Base-by-base conservation (phyloP, 768 basidiomycete genomes). In the Russula griseocarnosa region DNA sequence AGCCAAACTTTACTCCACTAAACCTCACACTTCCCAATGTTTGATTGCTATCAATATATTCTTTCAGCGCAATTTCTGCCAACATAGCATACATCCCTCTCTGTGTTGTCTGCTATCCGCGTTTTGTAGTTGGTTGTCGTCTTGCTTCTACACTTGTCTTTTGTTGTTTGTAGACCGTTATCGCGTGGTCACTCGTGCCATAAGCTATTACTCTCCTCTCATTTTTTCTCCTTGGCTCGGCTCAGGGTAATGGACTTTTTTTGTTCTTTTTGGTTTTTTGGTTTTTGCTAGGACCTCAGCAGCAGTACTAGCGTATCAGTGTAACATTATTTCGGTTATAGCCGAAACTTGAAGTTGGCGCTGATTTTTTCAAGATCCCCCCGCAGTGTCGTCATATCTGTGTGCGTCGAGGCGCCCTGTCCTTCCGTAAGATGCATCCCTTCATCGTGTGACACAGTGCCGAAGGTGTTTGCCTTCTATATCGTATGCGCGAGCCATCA, bases 61-160 rank as follows among this genome's bases (percentile, higher is more conserved):
- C 28, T 7, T 63, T 44, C 56, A 63, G 58, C 57, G 7, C 44
- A 46, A 5, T 63, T 63, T 46, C 58, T 63, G 10, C 62, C 62
- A 6, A 59, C 62, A 55, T 59, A 59, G 36, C 26, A 38, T 34
- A 0, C 5, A n/a, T 5, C 3, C 10, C 11, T 5, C 5, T 53
- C 30, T 16, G 5, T 26, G n/a, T 26, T 44, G 7, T 40, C 28
- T 32, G 40, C 22, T 30, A 24, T 60, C 20, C 38, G 9, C n/a
- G 22, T 51, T 44, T 24, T 60, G 40, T 51, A n/a, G 24, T 38
- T 42, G 1, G 26, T n/a, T 34, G 51, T 53, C 51, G 30, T 44
- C 11, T 44, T 60, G 50, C 5, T 24, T 44, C 7, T 42, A 50
- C 24, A 26, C 24, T 50, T 50, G 49, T 16, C 11, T 24, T 26